Evolutionary conservation across 2,329 filamentous ascomycete genomes (phyloP).

Genomic region (Fusarium aywerte): DNA sequence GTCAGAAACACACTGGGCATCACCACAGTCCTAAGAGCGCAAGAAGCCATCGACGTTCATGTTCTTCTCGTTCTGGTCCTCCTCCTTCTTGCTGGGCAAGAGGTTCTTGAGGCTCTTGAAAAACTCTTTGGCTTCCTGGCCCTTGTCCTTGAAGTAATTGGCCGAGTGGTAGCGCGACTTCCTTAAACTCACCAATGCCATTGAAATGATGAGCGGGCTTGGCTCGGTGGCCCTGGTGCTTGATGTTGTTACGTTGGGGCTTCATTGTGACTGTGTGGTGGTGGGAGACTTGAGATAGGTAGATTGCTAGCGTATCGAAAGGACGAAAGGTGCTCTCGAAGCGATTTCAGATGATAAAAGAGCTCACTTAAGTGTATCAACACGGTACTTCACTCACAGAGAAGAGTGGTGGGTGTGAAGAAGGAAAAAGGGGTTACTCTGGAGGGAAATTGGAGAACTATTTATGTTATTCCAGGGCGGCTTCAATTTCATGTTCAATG

Average conservation of each 20-base stretch:
- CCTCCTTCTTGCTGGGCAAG: not conserved
- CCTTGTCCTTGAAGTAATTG: not conserved
- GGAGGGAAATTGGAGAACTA: not conserved
- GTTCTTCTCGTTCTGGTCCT: not conserved
- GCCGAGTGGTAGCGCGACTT: not conserved
- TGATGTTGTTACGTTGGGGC: not conserved
- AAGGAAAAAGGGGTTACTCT: not conserved
- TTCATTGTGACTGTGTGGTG: not conserved
- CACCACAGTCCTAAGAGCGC: accelerated
- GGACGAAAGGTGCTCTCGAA: not conserved
- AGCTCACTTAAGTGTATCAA: not conserved
- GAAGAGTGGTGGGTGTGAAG: not conserved
- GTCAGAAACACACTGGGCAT: not conserved
- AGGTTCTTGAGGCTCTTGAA: not conserved
- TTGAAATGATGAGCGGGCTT: not conserved
- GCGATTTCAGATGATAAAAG: not conserved
- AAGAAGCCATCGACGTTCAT: not conserved
- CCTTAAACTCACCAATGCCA: not conserved
- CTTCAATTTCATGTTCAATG: too few relatives aligned
- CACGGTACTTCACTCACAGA: not conserved
- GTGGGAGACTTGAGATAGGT: not conserved
- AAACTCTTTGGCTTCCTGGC: not conserved
- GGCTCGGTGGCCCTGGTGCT: not conserved
- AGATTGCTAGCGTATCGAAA: not conserved
- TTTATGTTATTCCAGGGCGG: not conserved